Percentiles rank a stretch among this genome's conserved stretches.
Conservation (phyloP, 305 asterid species). For the Solanum hybrid region DNA sequence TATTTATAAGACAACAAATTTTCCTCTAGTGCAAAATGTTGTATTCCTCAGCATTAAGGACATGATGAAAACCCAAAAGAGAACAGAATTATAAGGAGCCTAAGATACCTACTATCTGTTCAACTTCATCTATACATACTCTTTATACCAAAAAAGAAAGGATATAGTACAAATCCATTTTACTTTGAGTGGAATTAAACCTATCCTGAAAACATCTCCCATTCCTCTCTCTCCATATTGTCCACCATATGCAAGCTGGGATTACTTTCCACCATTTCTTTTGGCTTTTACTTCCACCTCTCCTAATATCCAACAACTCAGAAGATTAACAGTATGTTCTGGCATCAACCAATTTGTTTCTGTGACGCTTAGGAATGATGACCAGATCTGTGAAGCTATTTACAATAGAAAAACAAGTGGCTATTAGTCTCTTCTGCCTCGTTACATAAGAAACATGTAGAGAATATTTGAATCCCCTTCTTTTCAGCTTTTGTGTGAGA, state of each 20-base stretch:
- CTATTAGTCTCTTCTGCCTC: neutral
- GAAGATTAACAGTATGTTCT: neutral
- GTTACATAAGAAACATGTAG: neutral
- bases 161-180: neutral
- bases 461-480: neutral
- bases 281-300: neutral
- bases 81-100: neutral
- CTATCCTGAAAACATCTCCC: neutral
- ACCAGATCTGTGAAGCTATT: neutral
- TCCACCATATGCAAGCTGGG: neutral
- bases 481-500: neutral
- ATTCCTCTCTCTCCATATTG: neutral
- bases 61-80: neutral
- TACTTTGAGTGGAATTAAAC: neutral
- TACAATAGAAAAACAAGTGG: neutral
- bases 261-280: neutral
- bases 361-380: neutral
- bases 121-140: neutral
- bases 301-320: neutral
- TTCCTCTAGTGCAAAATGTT: neutral
- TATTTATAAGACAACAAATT: neutral
- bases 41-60: neutral
- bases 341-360: neutral
- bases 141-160: neutral
- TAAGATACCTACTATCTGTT: neutral